Evolutionary conservation across 1,139 yeast genomes (phyloP), one percentile per base, ranked within the genome.

Genomic region (Pichia sp.): DNA sequence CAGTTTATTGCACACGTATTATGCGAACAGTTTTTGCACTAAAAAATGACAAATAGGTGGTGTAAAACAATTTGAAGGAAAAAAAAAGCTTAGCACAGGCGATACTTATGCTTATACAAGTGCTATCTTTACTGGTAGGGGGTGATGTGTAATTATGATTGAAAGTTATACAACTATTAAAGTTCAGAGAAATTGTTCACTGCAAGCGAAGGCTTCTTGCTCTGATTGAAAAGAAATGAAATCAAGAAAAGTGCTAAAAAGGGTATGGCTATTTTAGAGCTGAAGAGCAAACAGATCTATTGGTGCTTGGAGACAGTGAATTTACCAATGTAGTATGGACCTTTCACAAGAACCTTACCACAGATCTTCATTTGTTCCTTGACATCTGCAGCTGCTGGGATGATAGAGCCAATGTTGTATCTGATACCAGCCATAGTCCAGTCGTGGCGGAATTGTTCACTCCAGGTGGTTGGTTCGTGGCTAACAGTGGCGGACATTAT

Each of bases 391-490:
- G 19, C 28, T 13, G 29, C 15, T 23, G 43, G 43, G 13, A 40
- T 17, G n/a, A 40, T 29, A 9, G 33, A 24, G 7, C 30, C 32
- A 27, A 26, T 4, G 26, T 24, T 37, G 17, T 31, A 10, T 26
- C 27, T 34, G 14, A 32, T 29, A 10, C 43, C 43, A n/a, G 22
- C 11, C 14, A 26, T 22, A 11, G 30, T 34, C 16, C 34, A 37
- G 13, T 40, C 43, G 3, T 40, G 38, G 24, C 18, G 32, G 34
- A 30, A 31, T 40, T 40, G 43, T 21, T 34, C 28, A 13, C 36
- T n/a, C n/a, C n/a, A n/a, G n/a, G n/a, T n/a, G n/a, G n/a, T n/a
- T n/a, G n/a, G n/a, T n/a, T n/a, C n/a, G n/a, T n/a, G n/a, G n/a
- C n/a, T n/a, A n/a, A n/a, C n/a, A n/a, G n/a, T n/a, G n/a, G n/a